These are phyloP conservation scores for Blastocystis sp. DNA, from an alignment of 352 stramenopile genomes.

Conservation along the genomic window DNA sequence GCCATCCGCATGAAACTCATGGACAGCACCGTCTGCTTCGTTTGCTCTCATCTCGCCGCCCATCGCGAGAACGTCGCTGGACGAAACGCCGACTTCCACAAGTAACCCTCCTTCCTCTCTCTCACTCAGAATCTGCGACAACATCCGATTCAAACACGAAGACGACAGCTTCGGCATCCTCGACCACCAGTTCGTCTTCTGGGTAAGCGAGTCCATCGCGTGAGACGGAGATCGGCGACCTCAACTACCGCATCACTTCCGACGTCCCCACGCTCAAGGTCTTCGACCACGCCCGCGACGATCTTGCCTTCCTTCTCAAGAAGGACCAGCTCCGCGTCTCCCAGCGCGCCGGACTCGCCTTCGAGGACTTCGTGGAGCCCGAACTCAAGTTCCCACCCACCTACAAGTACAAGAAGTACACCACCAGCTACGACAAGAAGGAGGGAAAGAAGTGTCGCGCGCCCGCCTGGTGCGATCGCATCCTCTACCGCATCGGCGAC, in stretches of 20 bases:
- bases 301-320: slow-evolving; percentile 56
- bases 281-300: slow-evolving; percentile 48
- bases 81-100: slow-evolving; percentile 1
- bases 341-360: not conserved
- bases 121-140: slow-evolving; percentile 16
- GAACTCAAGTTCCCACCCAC: slow-evolving; percentile 2
- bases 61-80: not conserved
- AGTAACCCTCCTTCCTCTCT: no score
- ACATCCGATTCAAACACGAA: slow-evolving; percentile 9
- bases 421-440: not conserved
- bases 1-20: slow-evolving; percentile 72
- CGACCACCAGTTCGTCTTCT: slow-evolving; percentile 97
- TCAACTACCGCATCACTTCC: slow-evolving; percentile 65
- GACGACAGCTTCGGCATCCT: slow-evolving; percentile 67
- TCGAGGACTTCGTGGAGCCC: not conserved
- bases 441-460: slow-evolving; percentile 63
- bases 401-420: slow-evolving; percentile 40
- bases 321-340: not conserved
- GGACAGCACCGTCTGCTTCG: slow-evolving; percentile 93
- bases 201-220: slow-evolving; percentile 62
- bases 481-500: slow-evolving; percentile 59
- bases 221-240: slow-evolving; percentile 6
- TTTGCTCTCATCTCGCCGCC: slow-evolving; percentile 67
- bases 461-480: slow-evolving; percentile 15
- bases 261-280: slow-evolving; percentile 52